Base-by-base conservation (phyloP, 371 early-diverging fungal genomes). In the Apophysomyces variabilis region DNA sequence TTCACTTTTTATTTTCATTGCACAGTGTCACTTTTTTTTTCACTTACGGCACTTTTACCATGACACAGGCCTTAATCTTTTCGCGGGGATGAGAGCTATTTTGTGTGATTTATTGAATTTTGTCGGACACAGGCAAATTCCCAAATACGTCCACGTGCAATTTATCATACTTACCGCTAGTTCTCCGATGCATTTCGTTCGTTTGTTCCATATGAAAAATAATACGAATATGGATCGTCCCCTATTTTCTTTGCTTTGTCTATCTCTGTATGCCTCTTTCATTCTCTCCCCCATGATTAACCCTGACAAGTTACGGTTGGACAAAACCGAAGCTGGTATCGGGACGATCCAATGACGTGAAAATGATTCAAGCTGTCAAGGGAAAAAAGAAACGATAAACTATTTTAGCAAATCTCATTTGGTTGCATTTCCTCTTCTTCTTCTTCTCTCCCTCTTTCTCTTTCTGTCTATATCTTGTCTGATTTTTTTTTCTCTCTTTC, bases 121-220 rank as follows among this genome's bases (percentile, higher is more conserved):
- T 5, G 54, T 50, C 54, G 54, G 54, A 50, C 54, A 50, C 54
- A 50, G 54, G 21, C 54, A 21, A 50, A 21, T 50, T 50, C 54
- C 54, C 54, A 50, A 21, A 18, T 50, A 18, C 54, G 54, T 50
- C 54, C 54, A 50, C 54, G 54, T 50, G 54, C 9, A 50, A 50
- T 18, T 21, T 50, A 21, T 16, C 21, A 50, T 50, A 26, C 9
- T 50, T 21, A 21, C 21, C 18, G 21, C 7, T 21, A 21, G 9
- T 26, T 9, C n/a, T 50, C 54, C 41, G 41, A 41, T 41, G 54
- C 21, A 50, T 7, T 26, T 26, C 32, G 32, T 26, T 3, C 32
- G 32, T 26, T 26, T 26, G 32, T 26, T 26, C 54, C 54, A 50
- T 50, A 50, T 50, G 54, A 50, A 50, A 50, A 26, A 50, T n/a